Evolutionary conservation across 2,329 filamentous ascomycete species (phyloP), one percentile per base, ranked within the genome.

Genomic region (Thermomyces lanuginosus): DNA sequence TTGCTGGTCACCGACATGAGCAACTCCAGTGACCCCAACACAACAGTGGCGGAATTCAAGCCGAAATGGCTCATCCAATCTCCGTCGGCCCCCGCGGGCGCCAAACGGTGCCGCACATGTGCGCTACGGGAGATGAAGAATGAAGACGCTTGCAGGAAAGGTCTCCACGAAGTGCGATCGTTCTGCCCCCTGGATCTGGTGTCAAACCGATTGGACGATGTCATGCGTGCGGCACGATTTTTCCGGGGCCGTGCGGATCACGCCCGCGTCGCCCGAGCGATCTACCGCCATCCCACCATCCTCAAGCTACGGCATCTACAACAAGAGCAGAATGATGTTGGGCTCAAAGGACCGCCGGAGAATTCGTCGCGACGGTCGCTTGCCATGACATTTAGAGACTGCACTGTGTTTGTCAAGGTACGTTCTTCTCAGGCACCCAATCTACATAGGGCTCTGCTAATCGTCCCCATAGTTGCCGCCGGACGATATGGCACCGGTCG

Each of bases 51-150:
- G 30, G 77, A 86, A 46, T 76, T 86, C 53, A 89, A 89, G 47
- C 79, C 80, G 8, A 89, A 89, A 52, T 89, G 80, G 80, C 65
- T 89, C 14, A 56, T 64, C 6, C 78, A 83, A 46, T 84, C 78
- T 2, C 77, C 74, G 3, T 72, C 69, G 19, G 78, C 79, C 0
- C 80, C 79, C 1, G 14, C 45, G 0, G 51, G 55, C 15, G 67
- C 76, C 21, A 64, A 59, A 26, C 63, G 76, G 26, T 89, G 80
- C 53, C 70, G 80, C 16, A 82, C 76, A 20, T 89, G 80, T 46
- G 80, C 80, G 56, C 33, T 66, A 38, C 45, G 60, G 24, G 60
- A 59, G 16, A 56, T 57, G 53, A 60, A 61, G 31, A 54, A 61
- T 48, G 28, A 49, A 38, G 34, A 58, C 25, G 32, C 39, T 22